Conservation (phyloP, 306 rosid genomes). For the cucumber (Cucumis sativus) region Cucumber_9930_V3 NC_026656.2:12404501-12405000, state of each 20-base stretch:
- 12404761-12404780: conserved; percentile 24
- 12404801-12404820: conserved; percentile 26
- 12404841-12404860: conserved; percentile 23
- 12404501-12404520: conserved; percentile 16
- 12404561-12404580: conserved; percentile 19
- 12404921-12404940: conserved; percentile 34
- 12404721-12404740: conserved; percentile 26
- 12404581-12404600: conserved; percentile 22
- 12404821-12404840: conserved; percentile 22
- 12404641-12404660: conserved; percentile 19
- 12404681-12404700: conserved; percentile 27
- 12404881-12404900: conserved; percentile 18
- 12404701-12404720: conserved; percentile 21
- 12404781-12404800: conserved; percentile 18
- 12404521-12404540: conserved; percentile 30
- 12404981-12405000: conserved; percentile 38
- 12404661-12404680: conserved; percentile 35
- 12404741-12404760: conserved; percentile 21
- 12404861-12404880: conserved; percentile 19
- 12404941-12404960: conserved; percentile 33
- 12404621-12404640: conserved; percentile 23
- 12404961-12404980: conserved; percentile 29
- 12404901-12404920: conserved; percentile 22
- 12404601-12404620: conserved; percentile 25
- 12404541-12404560: conserved; percentile 23